Evolutionary conservation across 1,139 yeast species (phyloP).

Genomic region (Lodderomyces theae): DNA sequence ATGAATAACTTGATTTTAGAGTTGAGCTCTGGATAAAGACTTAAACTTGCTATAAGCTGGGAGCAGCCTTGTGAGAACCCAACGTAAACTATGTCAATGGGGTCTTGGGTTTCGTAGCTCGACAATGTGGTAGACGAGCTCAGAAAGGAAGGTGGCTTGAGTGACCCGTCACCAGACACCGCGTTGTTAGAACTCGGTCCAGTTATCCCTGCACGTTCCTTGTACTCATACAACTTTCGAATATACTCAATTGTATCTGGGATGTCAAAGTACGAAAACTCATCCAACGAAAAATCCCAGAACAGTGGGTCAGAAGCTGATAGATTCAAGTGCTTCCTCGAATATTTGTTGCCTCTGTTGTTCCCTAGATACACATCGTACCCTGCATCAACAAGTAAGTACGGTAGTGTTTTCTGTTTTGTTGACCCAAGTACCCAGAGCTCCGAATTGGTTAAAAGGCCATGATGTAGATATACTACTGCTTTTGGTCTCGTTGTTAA

Average conservation of each 20-base stretch:
- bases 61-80: slow-evolving; percentile 51
- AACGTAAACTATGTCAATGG: slow-evolving; percentile 27
- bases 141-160: not conserved
- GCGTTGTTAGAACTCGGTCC: not conserved
- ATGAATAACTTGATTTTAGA: slow-evolving; percentile 32
- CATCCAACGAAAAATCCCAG: slow-evolving; percentile 87
- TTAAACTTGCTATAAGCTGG: slow-evolving; percentile 42
- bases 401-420: slow-evolving; percentile 32
- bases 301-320: slow-evolving; percentile 49
- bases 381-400: slow-evolving; percentile 28
- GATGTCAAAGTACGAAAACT: slow-evolving; percentile 78
- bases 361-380: slow-evolving; percentile 40
- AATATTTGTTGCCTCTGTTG: slow-evolving; percentile 37
- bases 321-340: slow-evolving; percentile 35
- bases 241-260: slow-evolving; percentile 73
- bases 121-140: slow-evolving; percentile 2
- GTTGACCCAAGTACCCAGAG: slow-evolving; percentile 39
- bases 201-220: not conserved
- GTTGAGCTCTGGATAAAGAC: slow-evolving; percentile 37
- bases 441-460: slow-evolving; percentile 46
- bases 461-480: slow-evolving; percentile 48
- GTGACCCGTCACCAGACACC: not conserved
- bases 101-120: not conserved
- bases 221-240: slow-evolving; percentile 14
- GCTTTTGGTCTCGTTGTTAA: slow-evolving; percentile 4